Evolutionary conservation across 306 rosid species (phyloP), one percentile per base, ranked within the genome.

Genomic region (Rosa multiflora): DNA sequence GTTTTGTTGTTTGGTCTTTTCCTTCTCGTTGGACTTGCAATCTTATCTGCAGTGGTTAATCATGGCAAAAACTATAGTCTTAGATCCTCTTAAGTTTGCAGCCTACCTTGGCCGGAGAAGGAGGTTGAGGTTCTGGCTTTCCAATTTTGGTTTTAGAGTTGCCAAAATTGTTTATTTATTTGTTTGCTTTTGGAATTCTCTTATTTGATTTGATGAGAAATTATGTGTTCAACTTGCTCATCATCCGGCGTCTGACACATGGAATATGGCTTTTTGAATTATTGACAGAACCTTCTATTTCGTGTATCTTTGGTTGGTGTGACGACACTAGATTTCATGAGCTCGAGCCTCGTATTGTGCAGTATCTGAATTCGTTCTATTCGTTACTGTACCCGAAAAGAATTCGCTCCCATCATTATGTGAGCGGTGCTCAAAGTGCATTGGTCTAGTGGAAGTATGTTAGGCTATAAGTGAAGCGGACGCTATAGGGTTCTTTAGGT

Each of bases 1-100:
- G 79, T 56, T 59, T 63, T 55, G 2, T 26, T 70, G 15, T 20
- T 32, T 59, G 21, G 26, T 55, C 29, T 6, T n/a, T 32, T 76
- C 55, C 14, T 40, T 15, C 26, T 44, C 23, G 13, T 35, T 39
- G 40, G 66, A 12, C n/a, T 67, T 76, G 23, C 67, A 12, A 20
- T 77, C 29, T 74, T 64, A 66, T 67, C 58, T 35, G 42, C 73
- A 35, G 69, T 14, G 75, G 32, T 26, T 21, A 56, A 74, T 59
- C 71, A n/a, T 51, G 83, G 49, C 21, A 5, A 35, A 18, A 51
- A 18, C 62, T 47, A 43, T 47, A 43, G 75, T 56, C 79, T 62
- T 20, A 5, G 11, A 63, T 26, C 29, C 29, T 26, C 29, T 26
- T 26, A 26, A 26, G 58, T 15, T 40, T 48, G 20, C 17, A 3